Conservation (phyloP, 2,329 filamentous ascomycete species). For the Pseudogymnoascus pannorum region DNA sequence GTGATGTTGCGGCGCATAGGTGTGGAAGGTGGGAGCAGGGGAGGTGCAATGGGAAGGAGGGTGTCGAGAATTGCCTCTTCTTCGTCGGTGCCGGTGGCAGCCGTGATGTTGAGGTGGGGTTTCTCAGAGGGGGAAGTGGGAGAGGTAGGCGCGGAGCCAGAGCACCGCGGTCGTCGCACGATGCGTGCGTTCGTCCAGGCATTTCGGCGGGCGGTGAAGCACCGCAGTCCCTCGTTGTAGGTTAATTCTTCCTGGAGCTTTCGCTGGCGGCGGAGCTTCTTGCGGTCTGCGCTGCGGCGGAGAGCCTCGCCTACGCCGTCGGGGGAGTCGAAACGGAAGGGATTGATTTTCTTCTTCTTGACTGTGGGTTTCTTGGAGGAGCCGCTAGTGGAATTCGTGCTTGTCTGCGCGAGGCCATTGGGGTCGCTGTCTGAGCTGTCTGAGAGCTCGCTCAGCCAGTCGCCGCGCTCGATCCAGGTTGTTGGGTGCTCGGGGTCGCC, state of each 20-base stretch:
- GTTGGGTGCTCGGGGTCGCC: neutral
- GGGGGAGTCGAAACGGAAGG: conserved; percentile 34
- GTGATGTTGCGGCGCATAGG: conserved; percentile 71
- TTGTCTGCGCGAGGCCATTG: neutral
- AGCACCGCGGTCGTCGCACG: conserved; percentile 40
- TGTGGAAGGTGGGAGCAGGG: conserved; percentile 66
- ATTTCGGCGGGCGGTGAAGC: conserved; percentile 69
- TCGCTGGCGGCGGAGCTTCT: conserved; percentile 38
- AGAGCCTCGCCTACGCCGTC: conserved; percentile 31
- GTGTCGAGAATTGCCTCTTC: conserved; percentile 23
- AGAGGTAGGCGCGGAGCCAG: neutral
- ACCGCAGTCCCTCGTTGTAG: conserved; percentile 78
- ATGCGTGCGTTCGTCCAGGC: conserved; percentile 75
- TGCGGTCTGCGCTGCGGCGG: conserved; percentile 16
- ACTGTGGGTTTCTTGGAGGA: neutral
- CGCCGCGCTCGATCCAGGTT: conserved; percentile 27
- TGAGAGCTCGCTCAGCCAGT: conserved; percentile 27
- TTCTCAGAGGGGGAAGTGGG: neutral
- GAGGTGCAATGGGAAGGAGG: conserved; percentile 60
- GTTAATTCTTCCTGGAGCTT: conserved; percentile 55
- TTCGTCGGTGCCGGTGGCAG: conserved; percentile 12
- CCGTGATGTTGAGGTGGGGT: too few species aligned
- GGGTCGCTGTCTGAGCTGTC: conserved; percentile 8
- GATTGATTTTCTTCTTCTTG: conserved; percentile 17
- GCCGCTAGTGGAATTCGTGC: conserved; percentile 10